Evolutionary conservation across 2,329 filamentous ascomycete species (phyloP).

Genomic region (Cladophialophora carrionii): DNA sequence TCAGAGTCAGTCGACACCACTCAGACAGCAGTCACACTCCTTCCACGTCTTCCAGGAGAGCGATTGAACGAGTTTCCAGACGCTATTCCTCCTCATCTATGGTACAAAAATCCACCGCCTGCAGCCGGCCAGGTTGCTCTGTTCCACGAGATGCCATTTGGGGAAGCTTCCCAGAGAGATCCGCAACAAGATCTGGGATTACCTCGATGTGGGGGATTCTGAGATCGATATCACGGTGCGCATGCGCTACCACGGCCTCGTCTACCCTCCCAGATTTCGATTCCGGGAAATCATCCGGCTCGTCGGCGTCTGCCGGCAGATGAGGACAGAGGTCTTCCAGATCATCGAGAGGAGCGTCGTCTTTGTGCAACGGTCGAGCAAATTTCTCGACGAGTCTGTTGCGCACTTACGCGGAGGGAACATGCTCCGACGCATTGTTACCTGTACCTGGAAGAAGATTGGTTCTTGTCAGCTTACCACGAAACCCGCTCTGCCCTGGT

Average conservation of each 20-base stretch:
- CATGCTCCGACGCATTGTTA: neutral
- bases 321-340: neutral
- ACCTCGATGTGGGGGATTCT: neutral
- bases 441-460: neutral
- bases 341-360: neutral
- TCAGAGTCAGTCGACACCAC: too few species aligned
- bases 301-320: neutral
- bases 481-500: neutral
- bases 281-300: neutral
- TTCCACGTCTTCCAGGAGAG: too few species aligned
- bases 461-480: neutral
- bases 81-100: neutral
- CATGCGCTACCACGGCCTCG: too few species aligned
- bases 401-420: neutral
- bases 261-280: neutral
- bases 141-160: neutral
- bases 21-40: too few species aligned
- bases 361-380: neutral
- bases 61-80: neutral
- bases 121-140: neutral
- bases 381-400: neutral
- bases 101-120: neutral
- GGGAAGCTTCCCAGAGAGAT: neutral
- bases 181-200: neutral
- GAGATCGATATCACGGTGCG: neutral